Base-by-base conservation (phyloP, 139 green algal genomes). In the Marvania coccoides region DNA sequence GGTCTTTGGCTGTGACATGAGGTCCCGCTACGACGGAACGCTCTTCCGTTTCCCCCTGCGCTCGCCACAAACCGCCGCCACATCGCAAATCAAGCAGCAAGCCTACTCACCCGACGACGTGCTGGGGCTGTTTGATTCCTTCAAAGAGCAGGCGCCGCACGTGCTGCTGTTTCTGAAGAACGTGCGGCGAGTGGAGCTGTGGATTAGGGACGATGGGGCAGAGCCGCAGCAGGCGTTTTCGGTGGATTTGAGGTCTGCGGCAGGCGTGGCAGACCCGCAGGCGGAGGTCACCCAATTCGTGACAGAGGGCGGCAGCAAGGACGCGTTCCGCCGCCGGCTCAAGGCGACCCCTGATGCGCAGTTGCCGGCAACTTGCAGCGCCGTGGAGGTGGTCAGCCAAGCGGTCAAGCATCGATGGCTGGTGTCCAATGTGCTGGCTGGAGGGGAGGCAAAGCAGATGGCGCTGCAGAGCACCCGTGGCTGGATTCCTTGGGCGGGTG, bases 21-120 rank as follows among this genome's bases (percentile, higher is more conserved):
- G 68, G 31, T 31, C 23, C 2, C 42, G 14, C 12, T 88, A 65
- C 37, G 13, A 63, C 35, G 87, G 81, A 42, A 94, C 87, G 6
- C 61, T 94, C 12, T 94, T 94, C 79, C 75, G 87, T 30, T 90
- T 94, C 55, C 87, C 87, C 0, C 77, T 94, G 39, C 79, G 87
- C 29, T 66, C 30, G 12, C 19, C 19, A 14, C 57, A 31, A 1
- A 54, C 70, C 19, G 85, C 77, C n/a, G 57, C 74, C 6, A n/a
- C 54, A 12, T 83, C 66, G 10, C 81, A 92, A 68, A 92, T 94
- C 74, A 90, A 89, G 72, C 28, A 45, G 19, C 54, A 64, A 26
- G 48, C 75, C 6, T 83, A 73, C 67, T 58, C 28, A 12, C 37
- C 64, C 4, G 63, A n/a, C 9, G 69, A 76, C 29, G 67, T 88